Evolutionary conservation across 1,139 yeast genomes (phyloP).

Genomic region (Lodderomyces orthopsilosis): DNA sequence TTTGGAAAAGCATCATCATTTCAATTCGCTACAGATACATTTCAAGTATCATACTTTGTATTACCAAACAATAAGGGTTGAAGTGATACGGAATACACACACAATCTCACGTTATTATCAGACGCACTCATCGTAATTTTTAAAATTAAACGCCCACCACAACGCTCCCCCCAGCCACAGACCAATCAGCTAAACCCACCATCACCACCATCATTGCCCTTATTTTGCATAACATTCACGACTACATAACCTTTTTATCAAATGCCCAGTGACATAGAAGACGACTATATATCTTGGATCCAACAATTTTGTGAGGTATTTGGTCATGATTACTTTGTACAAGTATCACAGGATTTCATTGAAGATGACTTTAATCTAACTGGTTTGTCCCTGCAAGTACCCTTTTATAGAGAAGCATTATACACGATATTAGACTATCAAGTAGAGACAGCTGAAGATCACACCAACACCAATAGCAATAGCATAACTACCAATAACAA

Average conservation of each 20-base stretch:
- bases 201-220: conserved; percentile 1
- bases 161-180: too few relatives aligned
- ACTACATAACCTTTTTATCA: not conserved
- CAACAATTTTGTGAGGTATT: conserved; percentile 81
- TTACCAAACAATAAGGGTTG: too few relatives aligned
- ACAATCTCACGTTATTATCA: too few relatives aligned
- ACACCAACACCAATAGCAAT: conserved; percentile 11
- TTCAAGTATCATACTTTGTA: too few relatives aligned
- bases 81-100: too few relatives aligned
- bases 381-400: conserved; percentile 81
- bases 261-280: conserved; percentile 50
- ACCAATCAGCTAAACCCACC: too few relatives aligned
- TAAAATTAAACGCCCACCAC: not conserved
- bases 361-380: conserved; percentile 96
- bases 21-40: too few relatives aligned
- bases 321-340: conserved; percentile 92
- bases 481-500: conserved; percentile 1
- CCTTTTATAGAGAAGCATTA: conserved; percentile 87
- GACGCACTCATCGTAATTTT: too few relatives aligned
- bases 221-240: not conserved
- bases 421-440: conserved; percentile 80
- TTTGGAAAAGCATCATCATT: too few relatives aligned
- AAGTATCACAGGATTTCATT: conserved; percentile 87
- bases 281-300: conserved; percentile 83
- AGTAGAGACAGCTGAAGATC: conserved; percentile 69